Base-by-base conservation (phyloP, 2,329 filamentous ascomycete species). In the Rosellinia necatrix region DNA sequence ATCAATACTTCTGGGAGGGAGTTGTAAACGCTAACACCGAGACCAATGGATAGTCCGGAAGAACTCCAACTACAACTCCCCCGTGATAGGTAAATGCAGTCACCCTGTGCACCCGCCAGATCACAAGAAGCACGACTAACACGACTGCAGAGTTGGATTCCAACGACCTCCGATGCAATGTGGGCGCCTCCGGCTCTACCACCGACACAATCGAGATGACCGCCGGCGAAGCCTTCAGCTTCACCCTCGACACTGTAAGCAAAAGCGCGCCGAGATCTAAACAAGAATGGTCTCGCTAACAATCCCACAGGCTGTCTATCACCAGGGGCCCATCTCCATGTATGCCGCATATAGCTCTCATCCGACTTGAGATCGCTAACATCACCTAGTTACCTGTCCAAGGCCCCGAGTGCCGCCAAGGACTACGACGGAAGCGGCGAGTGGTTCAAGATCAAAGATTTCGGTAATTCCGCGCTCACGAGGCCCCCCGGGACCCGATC, bases 61-160 rank as follows among this genome's bases (percentile, higher is more conserved):
- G 58, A 79, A 79, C 70, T 74, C 68, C 53, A 81, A 79, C 74
- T 70, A 74, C 62, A 79, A 80, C 71, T 78, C 75, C 6, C 77
- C 76, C 5, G 76, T 79, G 15, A 78, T 75, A 12, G 70, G 68
- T 67, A 60, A 49, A n/a, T n/a, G 10, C 15, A 29, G 54, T 12
- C 15, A n/a, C 21, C 17, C 29, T 21, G 6, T 12, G 10, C 3
- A 6, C 21, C 21, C 15, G 21, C 15, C 37, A 38, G 3, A 30
- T 3, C 3, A 30, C 2, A 8, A 13, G 8, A 3, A 6, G 24
- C 2, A n/a, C n/a, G n/a, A n/a, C 56, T 66, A 29, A 68, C 41
- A 24, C 17, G 6, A n/a, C 9, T 38, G 1, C n/a, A 73, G 71
- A 74, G 30, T 64, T 77, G 37, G 50, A 68, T 2, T 75, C 74